Base-by-base conservation (phyloP, 805 yeast genomes). In the Candida nitratophila region DNA sequence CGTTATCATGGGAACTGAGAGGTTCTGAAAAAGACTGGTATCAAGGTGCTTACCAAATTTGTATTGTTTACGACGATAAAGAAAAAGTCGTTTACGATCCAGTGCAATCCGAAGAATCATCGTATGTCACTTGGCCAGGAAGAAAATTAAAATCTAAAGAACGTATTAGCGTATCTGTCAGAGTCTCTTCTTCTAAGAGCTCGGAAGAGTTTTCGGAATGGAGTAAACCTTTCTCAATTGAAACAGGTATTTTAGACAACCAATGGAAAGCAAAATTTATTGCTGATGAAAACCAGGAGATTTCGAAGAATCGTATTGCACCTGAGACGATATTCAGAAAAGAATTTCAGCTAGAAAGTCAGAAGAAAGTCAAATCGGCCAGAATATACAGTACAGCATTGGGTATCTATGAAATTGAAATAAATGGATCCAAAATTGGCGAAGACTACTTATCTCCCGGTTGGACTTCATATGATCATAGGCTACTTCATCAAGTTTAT, bases 401-500 rank as follows among this genome's bases (percentile, higher is more conserved):
- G 27, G 60, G 60, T 15, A 46, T 51, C 16, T 55, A 55, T 43
- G 51, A 55, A 40, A 41, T 52, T 16, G 56, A 54, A 37, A 42
- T 56, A 31, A 56, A 56, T 39, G 60, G 60, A 6, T 17, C 12
- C 6, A 41, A 35, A 31, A 48, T 56, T 29, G 52, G 56, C 10
- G 42, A 42, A 17, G 57, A 51, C 20, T 41, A 43, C 35, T 46
- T 56, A 14, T 51, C 52, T 14, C 61, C 61, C 7, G 61, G 61
- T 8, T 56, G 59, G 60, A 56, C 59, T 5, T 50, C 54, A 29
- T 56, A 56, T 42, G 41, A 50, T 12, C 48, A 53, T 41, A 40
- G 61, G 7, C 17, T 56, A 15, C 45, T 47, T 26, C 54, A 56
- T 31, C 56, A 50, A 29, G 50, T 49, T 9, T 52, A 51, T 41